These are phyloP conservation scores for Peronospora tabacina DNA, from an alignment of 352 stramenopile genomes.

Conservation along the genomic window DNA sequence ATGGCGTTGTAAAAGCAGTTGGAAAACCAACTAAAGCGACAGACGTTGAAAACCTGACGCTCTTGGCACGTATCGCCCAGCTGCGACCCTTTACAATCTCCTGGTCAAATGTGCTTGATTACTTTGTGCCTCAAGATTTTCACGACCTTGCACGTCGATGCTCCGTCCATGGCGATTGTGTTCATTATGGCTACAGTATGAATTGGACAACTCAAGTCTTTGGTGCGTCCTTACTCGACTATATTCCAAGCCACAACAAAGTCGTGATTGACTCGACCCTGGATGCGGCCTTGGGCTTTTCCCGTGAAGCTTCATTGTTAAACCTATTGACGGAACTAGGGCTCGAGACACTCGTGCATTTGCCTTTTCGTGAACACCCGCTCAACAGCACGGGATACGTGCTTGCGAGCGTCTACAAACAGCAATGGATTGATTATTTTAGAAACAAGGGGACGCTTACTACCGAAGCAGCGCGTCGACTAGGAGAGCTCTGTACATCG, in stretches of 20 bases:
- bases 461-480: not conserved
- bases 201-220: slow-evolving; percentile 21
- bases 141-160: slow-evolving; percentile 26
- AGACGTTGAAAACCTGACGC: slow-evolving; percentile 3
- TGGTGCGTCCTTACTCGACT: slow-evolving; percentile 18
- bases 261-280: slow-evolving; percentile 1
- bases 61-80: slow-evolving; percentile 18
- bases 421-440: slow-evolving; percentile 24
- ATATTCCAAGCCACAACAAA: not conserved
- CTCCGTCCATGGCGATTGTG: slow-evolving; percentile 8
- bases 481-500: slow-evolving; percentile 2
- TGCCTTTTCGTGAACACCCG: slow-evolving; percentile 13
- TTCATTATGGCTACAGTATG: slow-evolving; percentile 29
- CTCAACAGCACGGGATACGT: slow-evolving; percentile 16
- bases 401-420: slow-evolving; percentile 3
- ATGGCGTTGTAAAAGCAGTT: slow-evolving; percentile 23
- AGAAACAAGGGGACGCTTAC: slow-evolving; percentile 7
- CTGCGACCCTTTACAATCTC: slow-evolving; percentile 21
- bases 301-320: not conserved
- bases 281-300: slow-evolving; percentile 10
- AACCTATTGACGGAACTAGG: slow-evolving; percentile 1
- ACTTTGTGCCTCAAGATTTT: slow-evolving; percentile 21
- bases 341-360: slow-evolving; percentile 18
- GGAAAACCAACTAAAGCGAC: not conserved
- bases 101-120: slow-evolving; percentile 22